A percentile compares a stretch with the other conserved stretches of the same genome.
phyloP scores from a whole-genome alignment of 2,329 filamentous ascomycete species.

The Fusarium scirpi region DNA sequence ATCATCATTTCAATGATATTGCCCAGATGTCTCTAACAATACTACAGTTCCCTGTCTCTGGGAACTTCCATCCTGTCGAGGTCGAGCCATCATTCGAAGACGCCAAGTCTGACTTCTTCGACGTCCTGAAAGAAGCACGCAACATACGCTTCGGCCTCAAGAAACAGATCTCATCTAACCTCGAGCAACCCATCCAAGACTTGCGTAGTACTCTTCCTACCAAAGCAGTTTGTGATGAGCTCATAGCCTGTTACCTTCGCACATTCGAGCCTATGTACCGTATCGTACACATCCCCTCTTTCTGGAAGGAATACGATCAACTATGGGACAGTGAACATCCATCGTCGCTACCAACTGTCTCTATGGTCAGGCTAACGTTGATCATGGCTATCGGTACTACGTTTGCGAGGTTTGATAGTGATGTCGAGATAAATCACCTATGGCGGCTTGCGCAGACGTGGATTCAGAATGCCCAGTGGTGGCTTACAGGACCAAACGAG shows the following conservation, averaged over 20 bases:
- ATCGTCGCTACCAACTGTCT: conserved; percentile 23
- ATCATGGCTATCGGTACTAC: conserved; percentile 44
- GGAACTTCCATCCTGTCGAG: conserved; percentile 43
- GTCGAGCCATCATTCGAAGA: conserved; percentile 44
- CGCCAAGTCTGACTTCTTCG: conserved; percentile 42
- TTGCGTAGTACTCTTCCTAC: conserved; percentile 35
- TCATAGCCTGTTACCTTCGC: conserved; percentile 43
- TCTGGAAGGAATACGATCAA: conserved; percentile 40
- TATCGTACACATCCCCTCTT: conserved; percentile 42
- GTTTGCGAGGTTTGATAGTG: conserved; percentile 28
- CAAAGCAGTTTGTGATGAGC: conserved; percentile 36
- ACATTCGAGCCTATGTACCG: conserved; percentile 46
- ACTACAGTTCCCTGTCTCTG: conserved; percentile 42
- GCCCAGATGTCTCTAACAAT: conserved; percentile 4
- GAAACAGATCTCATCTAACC: conserved; percentile 19
- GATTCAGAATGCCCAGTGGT: conserved; percentile 47
- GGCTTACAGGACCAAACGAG: conserved; percentile 44
- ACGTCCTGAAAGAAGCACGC: conserved; percentile 39
- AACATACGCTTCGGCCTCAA: conserved; percentile 38
- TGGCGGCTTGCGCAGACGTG: conserved; percentile 40
- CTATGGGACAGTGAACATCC: conserved; percentile 32
- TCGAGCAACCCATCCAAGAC: conserved; percentile 39
- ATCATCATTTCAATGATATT: neutral
- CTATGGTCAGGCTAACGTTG: conserved; percentile 39
- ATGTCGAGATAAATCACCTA: conserved; percentile 29